A percentile compares a stretch with the other conserved stretches of the same genome.
phyloP scores from a whole-genome alignment of 148 eudicot genomes.

The Camellia japonica region DNA sequence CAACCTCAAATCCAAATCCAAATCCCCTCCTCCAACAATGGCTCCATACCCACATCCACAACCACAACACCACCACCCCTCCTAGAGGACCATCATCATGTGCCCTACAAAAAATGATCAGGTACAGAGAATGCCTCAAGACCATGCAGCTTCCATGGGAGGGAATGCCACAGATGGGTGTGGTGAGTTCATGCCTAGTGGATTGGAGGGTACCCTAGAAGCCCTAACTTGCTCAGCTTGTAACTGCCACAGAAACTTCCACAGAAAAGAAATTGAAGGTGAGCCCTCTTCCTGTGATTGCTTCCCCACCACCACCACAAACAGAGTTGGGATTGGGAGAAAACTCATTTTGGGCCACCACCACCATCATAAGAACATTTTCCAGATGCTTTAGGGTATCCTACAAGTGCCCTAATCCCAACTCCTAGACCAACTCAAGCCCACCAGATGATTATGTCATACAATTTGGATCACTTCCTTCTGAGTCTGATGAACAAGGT shows the following conservation, averaged over 20 bases:
- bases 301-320: conserved; percentile 26
- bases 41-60: conserved; percentile 16
- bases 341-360: conserved; percentile 42
- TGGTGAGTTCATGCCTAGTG: conserved; percentile 70
- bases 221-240: conserved; percentile 64
- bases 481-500: conserved; percentile 51
- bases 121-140: conserved; percentile 58
- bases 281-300: conserved; percentile 32
- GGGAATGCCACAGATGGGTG: conserved; percentile 67
- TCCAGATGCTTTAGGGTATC: conserved; percentile 29
- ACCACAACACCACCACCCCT: too few relatives aligned
- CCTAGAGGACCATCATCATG: conserved; percentile 20
- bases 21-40: conserved; percentile 25
- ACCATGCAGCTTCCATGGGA: conserved; percentile 72
- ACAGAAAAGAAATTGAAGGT: conserved; percentile 54
- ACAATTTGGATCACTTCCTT: conserved; percentile 35
- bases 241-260: conserved; percentile 67
- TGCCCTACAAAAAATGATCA: conserved; percentile 26
- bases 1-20: conserved; percentile 19
- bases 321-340: conserved; percentile 29
- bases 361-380: conserved; percentile 23
- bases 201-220: conserved; percentile 51
- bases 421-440: conserved; percentile 22
- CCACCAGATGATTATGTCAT: conserved; percentile 41
- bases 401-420: conserved; percentile 21